These are phyloP conservation scores for Luffa acutangula DNA, from an alignment of 306 rosid species.

Conservation along the genomic window DNA sequence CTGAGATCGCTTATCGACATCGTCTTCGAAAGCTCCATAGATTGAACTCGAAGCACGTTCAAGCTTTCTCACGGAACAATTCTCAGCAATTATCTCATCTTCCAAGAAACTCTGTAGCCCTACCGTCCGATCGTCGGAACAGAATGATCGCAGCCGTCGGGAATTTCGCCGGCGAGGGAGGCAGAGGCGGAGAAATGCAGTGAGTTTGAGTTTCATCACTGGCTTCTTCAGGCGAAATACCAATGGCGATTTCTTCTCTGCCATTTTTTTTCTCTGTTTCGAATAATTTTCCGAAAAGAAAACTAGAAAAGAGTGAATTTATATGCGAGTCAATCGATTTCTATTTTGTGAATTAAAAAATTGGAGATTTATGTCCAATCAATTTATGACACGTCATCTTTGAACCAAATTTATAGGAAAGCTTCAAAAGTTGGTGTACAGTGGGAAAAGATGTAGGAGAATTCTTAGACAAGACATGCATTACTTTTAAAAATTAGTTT, in stretches of 20 bases:
- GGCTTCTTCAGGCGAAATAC: conserved; percentile 11
- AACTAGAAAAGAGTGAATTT: not conserved
- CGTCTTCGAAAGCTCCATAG: conserved; percentile 13
- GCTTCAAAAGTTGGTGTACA: not conserved
- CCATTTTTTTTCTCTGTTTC: not conserved
- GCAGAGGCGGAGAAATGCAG: conserved; percentile 7
- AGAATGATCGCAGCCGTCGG: conserved; percentile 1
- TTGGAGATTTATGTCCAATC: not conserved
- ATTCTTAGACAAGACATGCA: not conserved
- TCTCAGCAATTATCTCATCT: conserved; percentile 15
- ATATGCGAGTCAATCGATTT: not conserved
- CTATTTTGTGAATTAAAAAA: not conserved
- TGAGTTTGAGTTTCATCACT: conserved; percentile 36
- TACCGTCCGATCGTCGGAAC: conserved; percentile 15
- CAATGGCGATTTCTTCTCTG: conserved; percentile 4
- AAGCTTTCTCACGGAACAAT: conserved; percentile 1
- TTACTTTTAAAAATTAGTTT: not conserved
- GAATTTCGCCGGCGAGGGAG: not conserved
- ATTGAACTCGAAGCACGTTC: conserved; percentile 17
- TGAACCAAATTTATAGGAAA: not conserved
- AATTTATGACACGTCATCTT: not conserved
- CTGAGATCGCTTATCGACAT: conserved; percentile 51
- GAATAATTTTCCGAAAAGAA: not conserved
- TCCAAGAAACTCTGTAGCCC: conserved; percentile 22
- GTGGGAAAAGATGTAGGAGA: not conserved